Evolutionary conservation across 495 filamentous ascomycete species (phyloP), one percentile per base, ranked within the genome.

Genomic region (Daldinia bambusicola): DNA sequence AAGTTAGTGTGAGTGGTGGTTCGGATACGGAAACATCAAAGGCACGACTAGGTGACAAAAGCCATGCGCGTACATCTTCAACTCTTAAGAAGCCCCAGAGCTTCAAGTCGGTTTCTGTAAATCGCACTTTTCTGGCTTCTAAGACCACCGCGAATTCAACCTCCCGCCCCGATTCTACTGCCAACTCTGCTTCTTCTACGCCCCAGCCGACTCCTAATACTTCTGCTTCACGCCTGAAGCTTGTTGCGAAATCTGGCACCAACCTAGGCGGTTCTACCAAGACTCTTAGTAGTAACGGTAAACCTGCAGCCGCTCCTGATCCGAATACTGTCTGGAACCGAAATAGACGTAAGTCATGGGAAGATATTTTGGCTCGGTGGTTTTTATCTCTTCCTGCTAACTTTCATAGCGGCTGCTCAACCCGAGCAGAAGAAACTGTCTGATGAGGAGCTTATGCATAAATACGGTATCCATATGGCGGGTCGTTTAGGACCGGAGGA

Each of bases 381-480:
- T 59, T 13, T 52, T 43, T 55, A 59, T n/a, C 37, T 16, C 38
- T 71, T 38, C 8, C 43, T 37, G 26, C 70, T 73, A 66, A 72
- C 73, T 61, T 77, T 36, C 38, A 18, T 16, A 58, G 13, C 78
- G 94, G 92, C 93, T 69, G 88, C 89, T 60, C 90, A 92, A 30
- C 89, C 92, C 7, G 88, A 94, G 43, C 89, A 91, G 18, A 98
- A 97, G 80, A 93, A 97, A 66, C 90, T 98, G 70, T 98, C 95
- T 0, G 95, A 99, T 71, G 95, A 99, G 79, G 96, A 99, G 65
- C 84, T 99, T 37, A 96, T 73, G 61, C 60, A 97, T 76, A 91
- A 96, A 73, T 93, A 94, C 77, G 95, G 95, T 13, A 99, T 99
- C 63, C 95, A 99, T 79, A 87, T 99, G 81, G 96, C 95, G 9